Percentiles rank a stretch among this genome's conserved stretches.
These are phyloP conservation scores for Colletotrichum agaves DNA, from an alignment of 2,329 filamentous ascomycete genomes.

Conservation along the genomic window DNA sequence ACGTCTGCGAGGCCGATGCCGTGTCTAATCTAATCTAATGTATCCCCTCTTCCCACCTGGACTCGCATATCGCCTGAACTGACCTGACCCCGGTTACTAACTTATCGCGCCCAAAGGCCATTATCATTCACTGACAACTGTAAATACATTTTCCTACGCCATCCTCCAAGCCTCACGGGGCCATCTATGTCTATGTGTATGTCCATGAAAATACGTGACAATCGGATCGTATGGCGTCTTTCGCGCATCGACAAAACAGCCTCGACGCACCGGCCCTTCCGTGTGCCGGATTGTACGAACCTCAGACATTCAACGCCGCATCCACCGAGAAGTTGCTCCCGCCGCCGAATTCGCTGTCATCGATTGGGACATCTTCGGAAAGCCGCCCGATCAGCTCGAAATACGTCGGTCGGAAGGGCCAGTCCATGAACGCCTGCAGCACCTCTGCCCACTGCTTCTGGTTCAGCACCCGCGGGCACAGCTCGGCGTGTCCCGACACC, in stretches of 20 bases:
- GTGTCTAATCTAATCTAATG: background rate
- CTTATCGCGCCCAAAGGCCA: background rate
- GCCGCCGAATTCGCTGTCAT: constrained; percentile 16
- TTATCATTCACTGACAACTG: no score
- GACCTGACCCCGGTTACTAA: background rate
- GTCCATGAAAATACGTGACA: no score
- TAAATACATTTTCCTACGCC: background rate
- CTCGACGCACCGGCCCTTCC: no score
- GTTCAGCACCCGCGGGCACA: constrained; percentile 62
- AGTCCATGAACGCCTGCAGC: constrained; percentile 68
- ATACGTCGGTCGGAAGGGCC: constrained; percentile 70
- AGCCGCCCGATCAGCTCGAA: constrained; percentile 58
- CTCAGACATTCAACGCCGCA: background rate
- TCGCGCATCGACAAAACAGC: no score
- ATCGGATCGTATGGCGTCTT: no score
- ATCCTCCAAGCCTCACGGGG: background rate
- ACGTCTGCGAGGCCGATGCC: background rate
- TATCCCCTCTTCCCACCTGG: background rate
- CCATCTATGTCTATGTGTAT: no score
- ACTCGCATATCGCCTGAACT: background rate
- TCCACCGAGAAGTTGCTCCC: constrained; percentile 25
- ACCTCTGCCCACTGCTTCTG: constrained; percentile 67
- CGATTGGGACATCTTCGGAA: constrained; percentile 39
- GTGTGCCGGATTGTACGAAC: background rate
- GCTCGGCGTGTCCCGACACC: constrained; percentile 49